Percentiles rank a stretch among this genome's conserved stretches.
Conservation (phyloP, 495 filamentous ascomycete genomes). For the Penicillium dipodomyicola region DNA sequence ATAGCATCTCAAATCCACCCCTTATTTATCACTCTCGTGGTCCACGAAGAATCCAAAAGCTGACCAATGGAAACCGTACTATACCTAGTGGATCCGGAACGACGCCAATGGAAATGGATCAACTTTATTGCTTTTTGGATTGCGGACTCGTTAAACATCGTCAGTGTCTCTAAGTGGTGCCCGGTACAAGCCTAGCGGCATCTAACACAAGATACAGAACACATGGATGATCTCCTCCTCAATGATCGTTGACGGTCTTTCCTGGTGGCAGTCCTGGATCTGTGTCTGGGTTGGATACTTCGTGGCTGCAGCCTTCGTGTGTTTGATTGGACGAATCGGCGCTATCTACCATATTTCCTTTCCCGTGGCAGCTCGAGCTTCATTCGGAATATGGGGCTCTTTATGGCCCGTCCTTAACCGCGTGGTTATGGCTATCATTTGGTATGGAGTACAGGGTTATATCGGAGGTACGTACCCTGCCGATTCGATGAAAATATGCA, state of each 20-base stretch:
- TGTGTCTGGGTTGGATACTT: conserved; percentile 83
- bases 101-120: conserved; percentile 82
- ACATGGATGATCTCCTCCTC: conserved; percentile 97
- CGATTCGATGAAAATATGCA: background rate
- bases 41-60: background rate
- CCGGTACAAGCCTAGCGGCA: background rate
- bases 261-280: conserved; percentile 96
- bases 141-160: conserved; percentile 92
- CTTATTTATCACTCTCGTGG: background rate
- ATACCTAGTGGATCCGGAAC: conserved; percentile 74
- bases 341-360: conserved; percentile 90
- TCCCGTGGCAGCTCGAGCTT: conserved; percentile 70
- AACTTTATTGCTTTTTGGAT: conserved; percentile 94
- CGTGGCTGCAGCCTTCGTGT: conserved; percentile 72
- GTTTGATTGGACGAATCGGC: conserved; percentile 77
- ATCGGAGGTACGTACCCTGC: conserved; percentile 61
- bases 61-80: conserved; percentile 19
- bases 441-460: conserved; percentile 82
- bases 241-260: conserved; percentile 72
- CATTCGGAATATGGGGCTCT: conserved; percentile 84
- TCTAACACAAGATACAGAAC: conserved; percentile 51
- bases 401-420: conserved; percentile 92
- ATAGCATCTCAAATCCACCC: background rate
- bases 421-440: conserved; percentile 75
- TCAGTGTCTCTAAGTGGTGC: conserved; percentile 29